phyloP scores from a whole-genome alignment of 768 basidiomycete genomes.

The Hygrocybe coccinea region DNA sequence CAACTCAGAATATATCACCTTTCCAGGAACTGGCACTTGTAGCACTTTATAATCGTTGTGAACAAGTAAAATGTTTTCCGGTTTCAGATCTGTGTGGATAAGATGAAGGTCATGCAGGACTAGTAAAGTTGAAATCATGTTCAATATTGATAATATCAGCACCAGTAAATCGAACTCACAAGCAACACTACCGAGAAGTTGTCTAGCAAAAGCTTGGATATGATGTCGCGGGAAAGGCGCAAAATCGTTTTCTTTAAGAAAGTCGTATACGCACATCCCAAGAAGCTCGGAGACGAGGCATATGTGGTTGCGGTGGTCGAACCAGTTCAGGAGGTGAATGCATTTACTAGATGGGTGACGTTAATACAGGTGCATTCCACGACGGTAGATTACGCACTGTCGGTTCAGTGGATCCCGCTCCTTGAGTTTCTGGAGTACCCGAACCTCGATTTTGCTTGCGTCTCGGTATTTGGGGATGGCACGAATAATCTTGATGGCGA shows the following conservation, averaged over 20 bases:
- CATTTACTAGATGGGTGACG: slow-evolving; percentile 68
- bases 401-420: slow-evolving; percentile 82
- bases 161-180: slow-evolving; percentile 54
- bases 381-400: slow-evolving; percentile 55
- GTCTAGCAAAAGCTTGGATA: slow-evolving; percentile 92
- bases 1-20: slow-evolving; percentile 47
- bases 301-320: slow-evolving; percentile 96
- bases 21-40: slow-evolving; percentile 57
- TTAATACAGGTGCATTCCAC: not conserved
- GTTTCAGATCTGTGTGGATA: slow-evolving; percentile 97
- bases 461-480: slow-evolving; percentile 98
- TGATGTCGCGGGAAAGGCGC: slow-evolving; percentile 93
- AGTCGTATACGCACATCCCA: slow-evolving; percentile 98
- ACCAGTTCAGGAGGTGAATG: slow-evolving; percentile 90
- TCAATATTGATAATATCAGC: slow-evolving; percentile 8
- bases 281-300: slow-evolving; percentile 94
- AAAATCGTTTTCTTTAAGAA: slow-evolving; percentile 96
- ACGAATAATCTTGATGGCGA: slow-evolving; percentile 98
- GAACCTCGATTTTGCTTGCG: slow-evolving; percentile 96
- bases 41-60: slow-evolving; percentile 69
- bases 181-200: slow-evolving; percentile 86
- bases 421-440: slow-evolving; percentile 88
- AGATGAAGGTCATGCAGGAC: slow-evolving; percentile 88
- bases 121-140: slow-evolving; percentile 29
- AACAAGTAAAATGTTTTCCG: slow-evolving; percentile 95